phyloP scores from a whole-genome alignment of 2,329 filamentous ascomycete species.

The Fusarium sp. region DNA sequence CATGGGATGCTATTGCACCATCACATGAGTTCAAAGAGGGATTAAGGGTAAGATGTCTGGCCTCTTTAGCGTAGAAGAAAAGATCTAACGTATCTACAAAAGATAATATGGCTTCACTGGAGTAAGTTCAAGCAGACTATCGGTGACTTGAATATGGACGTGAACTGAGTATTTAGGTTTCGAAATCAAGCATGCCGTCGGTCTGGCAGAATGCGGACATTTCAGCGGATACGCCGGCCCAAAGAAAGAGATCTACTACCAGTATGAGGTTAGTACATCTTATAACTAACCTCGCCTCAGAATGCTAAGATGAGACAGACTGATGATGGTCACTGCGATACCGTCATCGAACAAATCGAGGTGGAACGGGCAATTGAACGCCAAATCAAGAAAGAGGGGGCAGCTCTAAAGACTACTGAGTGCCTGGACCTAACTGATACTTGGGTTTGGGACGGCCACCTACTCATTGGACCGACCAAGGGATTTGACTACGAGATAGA shows the following conservation, averaged over 20 bases:
- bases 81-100: accelerated
- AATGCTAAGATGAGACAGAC: accelerated
- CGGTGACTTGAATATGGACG: accelerated
- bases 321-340: neutral
- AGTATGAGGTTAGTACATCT: neutral
- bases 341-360: neutral
- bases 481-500: neutral
- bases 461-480: neutral
- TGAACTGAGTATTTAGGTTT: neutral
- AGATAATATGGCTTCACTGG: neutral
- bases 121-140: neutral
- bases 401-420: neutral
- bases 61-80: accelerated
- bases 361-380: neutral
- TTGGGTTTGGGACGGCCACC: neutral
- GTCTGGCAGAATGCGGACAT: neutral
- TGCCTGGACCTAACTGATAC: neutral
- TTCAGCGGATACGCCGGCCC: neutral
- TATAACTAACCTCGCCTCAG: accelerated
- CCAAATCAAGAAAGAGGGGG: neutral
- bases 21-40: neutral
- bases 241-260: neutral
- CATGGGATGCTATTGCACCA: neutral
- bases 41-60: neutral
- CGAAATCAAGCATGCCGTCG: neutral